phyloP scores from a whole-genome alignment of 345 rosid genomes.

The Citrus australasica region DNA sequence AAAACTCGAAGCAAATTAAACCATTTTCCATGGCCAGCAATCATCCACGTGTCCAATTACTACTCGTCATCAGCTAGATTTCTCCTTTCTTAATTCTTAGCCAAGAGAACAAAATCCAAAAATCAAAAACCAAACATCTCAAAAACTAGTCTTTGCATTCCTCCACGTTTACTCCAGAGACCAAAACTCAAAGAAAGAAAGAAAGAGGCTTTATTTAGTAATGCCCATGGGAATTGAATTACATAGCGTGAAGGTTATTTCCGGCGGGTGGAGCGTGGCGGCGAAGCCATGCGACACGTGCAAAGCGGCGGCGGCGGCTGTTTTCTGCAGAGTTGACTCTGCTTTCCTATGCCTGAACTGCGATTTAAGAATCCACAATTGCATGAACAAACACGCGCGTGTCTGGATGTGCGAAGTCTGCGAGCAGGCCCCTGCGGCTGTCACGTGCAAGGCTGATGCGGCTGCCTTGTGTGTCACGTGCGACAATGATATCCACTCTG shows the following conservation, averaged over 20 bases:
- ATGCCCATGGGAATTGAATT: constrained; percentile 41
- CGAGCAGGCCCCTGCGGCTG: constrained; percentile 93
- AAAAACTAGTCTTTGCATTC: constrained; percentile 20
- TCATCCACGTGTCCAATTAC: constrained; percentile 29
- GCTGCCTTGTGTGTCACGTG: constrained; percentile 83
- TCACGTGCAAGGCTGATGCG: constrained; percentile 95
- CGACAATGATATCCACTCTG: constrained; percentile 90
- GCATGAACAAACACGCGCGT: constrained; percentile 55
- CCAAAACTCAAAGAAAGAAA: neutral
- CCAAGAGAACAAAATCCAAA: constrained; percentile 20
- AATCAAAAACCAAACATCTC: constrained; percentile 16
- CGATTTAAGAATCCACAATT: constrained; percentile 56
- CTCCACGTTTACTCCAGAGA: constrained; percentile 15
- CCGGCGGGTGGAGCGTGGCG: constrained; percentile 48
- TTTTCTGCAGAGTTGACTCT: constrained; percentile 72
- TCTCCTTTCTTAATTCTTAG: constrained; percentile 10
- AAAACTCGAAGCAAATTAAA: neutral
- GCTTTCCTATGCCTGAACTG: constrained; percentile 67
- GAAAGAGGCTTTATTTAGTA: neutral
- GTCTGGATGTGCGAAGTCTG: constrained; percentile 85
- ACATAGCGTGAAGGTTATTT: constrained; percentile 25
- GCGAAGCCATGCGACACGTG: constrained; percentile 77
- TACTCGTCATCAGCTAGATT: constrained; percentile 26
- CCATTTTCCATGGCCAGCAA: constrained; percentile 31
- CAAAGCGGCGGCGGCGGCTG: constrained; percentile 59